phyloP scores from a whole-genome alignment of 2,329 filamentous ascomycete species.

The Alternaria atra region DNA sequence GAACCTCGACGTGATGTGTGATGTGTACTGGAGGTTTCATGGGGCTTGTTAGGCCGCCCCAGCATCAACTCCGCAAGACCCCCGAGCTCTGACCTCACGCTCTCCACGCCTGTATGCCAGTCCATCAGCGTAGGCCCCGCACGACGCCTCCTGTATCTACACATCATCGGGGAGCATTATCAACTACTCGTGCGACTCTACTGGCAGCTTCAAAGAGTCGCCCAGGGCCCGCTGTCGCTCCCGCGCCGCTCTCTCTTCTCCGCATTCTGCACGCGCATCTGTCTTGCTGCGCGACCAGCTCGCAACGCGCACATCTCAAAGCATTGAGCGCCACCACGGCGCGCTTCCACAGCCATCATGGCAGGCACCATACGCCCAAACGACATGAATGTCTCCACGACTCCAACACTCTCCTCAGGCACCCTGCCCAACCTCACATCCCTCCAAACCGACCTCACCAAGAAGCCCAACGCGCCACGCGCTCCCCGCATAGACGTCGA shows the following conservation, averaged over 20 bases:
- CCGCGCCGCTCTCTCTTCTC: slow-evolving; percentile 13
- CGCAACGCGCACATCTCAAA: slow-evolving; percentile 17
- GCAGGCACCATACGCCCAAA: slow-evolving; percentile 51
- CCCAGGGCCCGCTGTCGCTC: slow-evolving; percentile 13
- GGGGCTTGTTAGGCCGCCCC: slow-evolving; percentile 4
- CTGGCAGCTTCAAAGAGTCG: not conserved
- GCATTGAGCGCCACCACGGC: slow-evolving; percentile 21
- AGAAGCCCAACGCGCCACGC: slow-evolving; percentile 59
- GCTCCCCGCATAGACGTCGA: slow-evolving; percentile 70
- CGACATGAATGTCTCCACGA: slow-evolving; percentile 46
- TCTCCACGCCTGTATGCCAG: slow-evolving; percentile 18
- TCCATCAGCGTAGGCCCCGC: slow-evolving; percentile 36
- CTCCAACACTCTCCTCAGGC: slow-evolving; percentile 46
- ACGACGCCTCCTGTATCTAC: slow-evolving; percentile 20
- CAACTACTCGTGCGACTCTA: slow-evolving; percentile 24
- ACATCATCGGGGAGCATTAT: slow-evolving; percentile 20
- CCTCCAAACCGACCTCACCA: slow-evolving; percentile 53
- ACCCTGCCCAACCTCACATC: slow-evolving; percentile 41
- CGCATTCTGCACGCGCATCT: slow-evolving; percentile 18
- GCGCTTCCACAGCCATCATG: slow-evolving; percentile 38
- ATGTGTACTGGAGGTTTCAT: not conserved
- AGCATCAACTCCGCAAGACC: slow-evolving; percentile 30
- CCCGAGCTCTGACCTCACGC: slow-evolving; percentile 39
- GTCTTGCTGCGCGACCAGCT: slow-evolving; percentile 10
- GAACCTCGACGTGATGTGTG: not conserved